Conservation (phyloP, 2,329 filamentous ascomycete genomes). For the Torrubiellomyces zombiae region DNA sequence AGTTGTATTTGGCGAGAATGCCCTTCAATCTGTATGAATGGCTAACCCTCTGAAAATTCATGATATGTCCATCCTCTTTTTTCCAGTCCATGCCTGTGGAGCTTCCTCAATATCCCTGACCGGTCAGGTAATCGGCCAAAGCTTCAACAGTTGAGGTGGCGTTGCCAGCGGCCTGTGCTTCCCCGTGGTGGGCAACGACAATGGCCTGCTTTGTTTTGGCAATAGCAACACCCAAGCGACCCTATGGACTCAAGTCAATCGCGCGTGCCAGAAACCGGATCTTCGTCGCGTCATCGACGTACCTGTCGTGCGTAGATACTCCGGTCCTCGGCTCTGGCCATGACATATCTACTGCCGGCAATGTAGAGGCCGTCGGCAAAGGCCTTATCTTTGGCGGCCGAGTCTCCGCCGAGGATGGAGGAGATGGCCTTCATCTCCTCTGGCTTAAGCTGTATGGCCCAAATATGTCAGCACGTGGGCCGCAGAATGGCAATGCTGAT, state of each 20-base stretch:
- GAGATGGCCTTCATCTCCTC: conserved; percentile 43
- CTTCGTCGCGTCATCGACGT: conserved; percentile 11
- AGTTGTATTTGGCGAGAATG: no score
- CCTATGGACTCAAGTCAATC: conserved; percentile 21
- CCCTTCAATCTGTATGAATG: no score
- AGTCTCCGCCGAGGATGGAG: conserved; percentile 29
- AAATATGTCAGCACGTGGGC: conserved; percentile 2
- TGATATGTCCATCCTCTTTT: conserved; percentile 1
- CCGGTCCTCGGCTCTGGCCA: conserved; percentile 58
- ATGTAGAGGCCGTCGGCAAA: conserved; percentile 60
- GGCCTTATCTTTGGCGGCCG: conserved; percentile 43
- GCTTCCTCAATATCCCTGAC: conserved; percentile 66
- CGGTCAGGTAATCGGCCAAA: conserved; percentile 75
- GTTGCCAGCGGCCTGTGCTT: conserved; percentile 55
- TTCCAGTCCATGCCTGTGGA: conserved; percentile 15
- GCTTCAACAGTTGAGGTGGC: conserved; percentile 65
- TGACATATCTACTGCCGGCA: conserved; percentile 61
- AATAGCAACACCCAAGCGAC: conserved; percentile 64
- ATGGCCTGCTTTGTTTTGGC: conserved; percentile 81
- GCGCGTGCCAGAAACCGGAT: neutral
- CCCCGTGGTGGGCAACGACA: conserved; percentile 73
- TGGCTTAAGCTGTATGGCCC: conserved; percentile 18
- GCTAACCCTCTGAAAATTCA: no score
- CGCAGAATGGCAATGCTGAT: neutral
- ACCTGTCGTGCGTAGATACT: conserved; percentile 81